Base-by-base conservation (phyloP, 2,329 filamentous ascomycete genomes). In the Aspergillus bombycis region DNA sequence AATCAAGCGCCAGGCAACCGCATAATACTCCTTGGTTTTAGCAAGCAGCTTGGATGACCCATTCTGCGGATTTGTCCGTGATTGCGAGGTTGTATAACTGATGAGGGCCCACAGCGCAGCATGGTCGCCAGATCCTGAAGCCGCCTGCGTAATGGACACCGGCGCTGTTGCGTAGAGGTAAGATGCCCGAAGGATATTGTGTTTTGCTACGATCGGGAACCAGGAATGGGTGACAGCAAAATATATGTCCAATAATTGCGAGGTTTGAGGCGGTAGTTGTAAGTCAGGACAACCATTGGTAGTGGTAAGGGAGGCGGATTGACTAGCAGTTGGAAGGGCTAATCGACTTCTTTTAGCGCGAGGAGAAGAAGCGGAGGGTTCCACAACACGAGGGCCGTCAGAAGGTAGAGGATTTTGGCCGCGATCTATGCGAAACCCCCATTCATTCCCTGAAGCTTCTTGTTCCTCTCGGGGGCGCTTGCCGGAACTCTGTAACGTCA, bases 141-240 rank as follows among this genome's bases (percentile, higher is more conserved):
- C 70, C 7, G 68, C 63, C 3, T 71, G 72, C 6, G 65, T 62
- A n/a, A 77, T 50, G 43, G 70, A 70, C 23, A 78, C 58, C 9
- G 81, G 80, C 11, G 79, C 69, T 10, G 79, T 76, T 53, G 82
- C 81, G 69, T 86, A 86, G 8, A 82, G 79, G 69, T 87, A 88
- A n/a, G 83, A 85, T 4, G 82, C 78, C 62, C 84, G 84, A 19
- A 87, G 75, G 10, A 87, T 79, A 61, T 84, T 82, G 65, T 87
- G 83, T 70, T 86, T 87, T 56, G 86, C 83, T 30, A 84, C 79
- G n/a, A 88, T 82, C 0, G 86, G 86, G 34, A 88, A 81, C 86
- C 86, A 88, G 30, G 81, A 82, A 67, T 88, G 85, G 0, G 84
- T 86, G 61, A 83, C 82, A 0, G 84, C 81, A 65, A 87, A 87